Percentiles rank a stretch among this genome's conserved stretches.
phyloP scores from a whole-genome alignment of 768 basidiomycete species.

The Mycena galericulata region DNA sequence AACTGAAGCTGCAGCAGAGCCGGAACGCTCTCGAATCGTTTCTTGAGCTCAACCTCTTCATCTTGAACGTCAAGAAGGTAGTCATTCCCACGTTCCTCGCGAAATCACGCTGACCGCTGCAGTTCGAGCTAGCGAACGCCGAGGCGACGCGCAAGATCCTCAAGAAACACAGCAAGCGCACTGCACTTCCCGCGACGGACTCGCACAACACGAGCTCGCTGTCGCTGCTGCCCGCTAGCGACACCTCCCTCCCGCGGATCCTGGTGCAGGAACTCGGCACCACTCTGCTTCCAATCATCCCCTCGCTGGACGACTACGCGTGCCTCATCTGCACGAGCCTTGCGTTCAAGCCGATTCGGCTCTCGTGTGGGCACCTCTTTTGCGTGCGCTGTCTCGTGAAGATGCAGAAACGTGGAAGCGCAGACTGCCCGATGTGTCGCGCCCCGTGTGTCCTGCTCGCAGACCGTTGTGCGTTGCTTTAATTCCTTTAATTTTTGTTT shows the following conservation, averaged over 20 bases:
- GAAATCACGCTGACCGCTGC: not conserved
- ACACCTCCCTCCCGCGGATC: constrained; percentile 63
- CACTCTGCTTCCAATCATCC: constrained; percentile 83
- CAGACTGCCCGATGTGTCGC: constrained; percentile 88
- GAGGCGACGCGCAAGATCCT: constrained; percentile 94
- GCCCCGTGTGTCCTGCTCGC: constrained; percentile 82
- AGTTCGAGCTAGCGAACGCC: constrained; percentile 87
- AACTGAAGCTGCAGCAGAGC: constrained; percentile 69
- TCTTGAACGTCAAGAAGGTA: constrained; percentile 86
- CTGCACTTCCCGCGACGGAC: constrained; percentile 67
- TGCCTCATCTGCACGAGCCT: constrained; percentile 91
- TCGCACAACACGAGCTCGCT: constrained; percentile 41
- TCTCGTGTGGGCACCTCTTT: constrained; percentile 84
- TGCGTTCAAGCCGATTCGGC: constrained; percentile 92
- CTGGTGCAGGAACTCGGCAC: constrained; percentile 88
- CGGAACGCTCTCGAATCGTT: constrained; percentile 75
- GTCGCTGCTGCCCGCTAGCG: constrained; percentile 43
- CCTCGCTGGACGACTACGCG: constrained; percentile 84
- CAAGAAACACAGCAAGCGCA: constrained; percentile 94
- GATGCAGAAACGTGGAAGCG: constrained; percentile 86
- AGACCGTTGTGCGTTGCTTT: constrained; percentile 71
- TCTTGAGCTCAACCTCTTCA: constrained; percentile 78
- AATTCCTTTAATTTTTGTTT: not conserved
- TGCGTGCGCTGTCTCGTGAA: constrained; percentile 88
- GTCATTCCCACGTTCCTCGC: not conserved